These are phyloP conservation scores for Solanum hybrid DNA, from an alignment of 305 asterid species.

Conservation along the genomic window DNA sequence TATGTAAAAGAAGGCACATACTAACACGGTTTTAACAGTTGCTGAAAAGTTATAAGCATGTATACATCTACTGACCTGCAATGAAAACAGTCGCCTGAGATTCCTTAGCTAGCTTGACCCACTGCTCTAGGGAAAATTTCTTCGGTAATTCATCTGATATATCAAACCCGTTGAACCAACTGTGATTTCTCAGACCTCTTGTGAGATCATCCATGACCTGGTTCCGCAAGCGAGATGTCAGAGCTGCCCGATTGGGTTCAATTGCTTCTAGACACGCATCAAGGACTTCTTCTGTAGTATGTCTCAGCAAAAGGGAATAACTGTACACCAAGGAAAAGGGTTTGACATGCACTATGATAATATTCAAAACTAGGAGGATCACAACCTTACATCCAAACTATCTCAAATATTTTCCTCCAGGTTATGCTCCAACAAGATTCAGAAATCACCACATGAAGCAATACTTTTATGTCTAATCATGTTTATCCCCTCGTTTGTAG, in stretches of 20 bases:
- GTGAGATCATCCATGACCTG: constrained; percentile 66
- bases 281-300: constrained; percentile 91
- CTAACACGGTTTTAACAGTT: background rate
- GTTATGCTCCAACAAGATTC: background rate
- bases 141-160: constrained; percentile 64
- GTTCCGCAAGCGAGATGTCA: constrained; percentile 63
- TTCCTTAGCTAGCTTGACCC: constrained; percentile 78
- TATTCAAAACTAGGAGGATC: background rate
- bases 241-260: constrained; percentile 63
- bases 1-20: background rate
- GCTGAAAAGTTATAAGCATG: background rate
- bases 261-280: constrained; percentile 89
- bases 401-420: background rate
- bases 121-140: constrained; percentile 51
- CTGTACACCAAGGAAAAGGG: constrained; percentile 34
- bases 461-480: background rate
- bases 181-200: constrained; percentile 55
- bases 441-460: background rate
- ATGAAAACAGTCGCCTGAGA: constrained; percentile 74
- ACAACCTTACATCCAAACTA: background rate
- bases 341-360: constrained; percentile 5
- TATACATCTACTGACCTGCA: constrained; percentile 48
- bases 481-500: background rate
- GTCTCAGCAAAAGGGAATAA: constrained; percentile 84
- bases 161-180: constrained; percentile 82